phyloP scores from a whole-genome alignment of 441 rosid species.

The Adansonia gregorii region DNA sequence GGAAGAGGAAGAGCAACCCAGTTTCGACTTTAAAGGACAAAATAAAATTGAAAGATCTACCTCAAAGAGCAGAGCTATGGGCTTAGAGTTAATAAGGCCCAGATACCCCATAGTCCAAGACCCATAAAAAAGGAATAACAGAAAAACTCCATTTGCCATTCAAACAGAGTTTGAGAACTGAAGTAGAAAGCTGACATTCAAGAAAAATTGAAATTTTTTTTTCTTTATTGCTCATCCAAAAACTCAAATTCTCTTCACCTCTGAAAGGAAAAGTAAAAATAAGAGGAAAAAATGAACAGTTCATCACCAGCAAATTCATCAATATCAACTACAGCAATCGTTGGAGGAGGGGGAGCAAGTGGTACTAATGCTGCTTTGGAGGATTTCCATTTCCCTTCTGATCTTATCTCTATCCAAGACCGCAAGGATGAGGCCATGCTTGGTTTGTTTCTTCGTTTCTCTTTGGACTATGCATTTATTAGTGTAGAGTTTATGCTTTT shows the following conservation, averaged over 20 bases:
- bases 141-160: background rate
- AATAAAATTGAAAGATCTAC: background rate
- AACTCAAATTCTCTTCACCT: background rate
- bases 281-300: slow-evolving; percentile 45
- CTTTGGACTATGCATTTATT: background rate
- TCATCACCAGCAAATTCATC: slow-evolving; percentile 81
- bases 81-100: background rate
- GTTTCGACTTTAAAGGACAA: background rate
- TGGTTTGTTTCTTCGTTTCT: slow-evolving; percentile 18
- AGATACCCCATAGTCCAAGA: background rate
- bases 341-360: slow-evolving; percentile 66
- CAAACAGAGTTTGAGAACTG: background rate
- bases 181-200: background rate
- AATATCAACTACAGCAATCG: slow-evolving; percentile 71
- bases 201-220: background rate
- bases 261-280: background rate
- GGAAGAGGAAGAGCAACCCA: slow-evolving; percentile 2
- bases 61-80: background rate
- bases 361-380: slow-evolving; percentile 55
- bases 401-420: slow-evolving; percentile 50
- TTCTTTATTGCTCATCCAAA: background rate
- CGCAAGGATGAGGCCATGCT: slow-evolving; percentile 29
- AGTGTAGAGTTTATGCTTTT: background rate
- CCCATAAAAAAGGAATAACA: background rate
- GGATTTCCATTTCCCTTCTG: slow-evolving; percentile 67